Evolutionary conservation across 2,329 filamentous ascomycete species (phyloP), one percentile per base, ranked within the genome.

Genomic region (Trichoderma polysporum): DNA sequence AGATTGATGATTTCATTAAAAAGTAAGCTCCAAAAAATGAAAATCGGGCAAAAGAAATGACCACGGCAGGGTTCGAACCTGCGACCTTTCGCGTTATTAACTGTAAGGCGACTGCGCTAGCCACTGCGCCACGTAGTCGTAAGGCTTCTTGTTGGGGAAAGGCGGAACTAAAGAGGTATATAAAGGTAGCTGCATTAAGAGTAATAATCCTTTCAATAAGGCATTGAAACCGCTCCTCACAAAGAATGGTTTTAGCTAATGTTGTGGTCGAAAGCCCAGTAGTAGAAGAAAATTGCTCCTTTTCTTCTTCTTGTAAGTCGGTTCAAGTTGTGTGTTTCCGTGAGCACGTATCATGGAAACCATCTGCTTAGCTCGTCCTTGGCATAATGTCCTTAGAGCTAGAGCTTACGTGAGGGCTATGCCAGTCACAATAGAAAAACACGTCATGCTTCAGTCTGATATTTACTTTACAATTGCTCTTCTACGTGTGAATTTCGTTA

Each of bases 61-160:
- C 77, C 76, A 78, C 74, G 74, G 77, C 78, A 80, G 79, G 79
- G 77, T 75, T 81, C 78, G 79, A 80, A 80, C 78, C 78, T 80
- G 78, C 76, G 79, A 79, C 76, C 78, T 75, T 78, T 72, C 77
- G 77, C 74, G 78, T 58, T 39, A 57, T 29, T 52, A 13, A 47
- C 45, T 79, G 78, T 80, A 79, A 80, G 76, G 74, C 76, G 77
- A 72, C 77, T 75, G 75, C 75, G 75, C 74, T 79, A 74, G 79
- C 78, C 78, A 72, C 78, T 80, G 74, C 75, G 75, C 78, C 74
- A 79, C 73, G 74, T 54, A 60, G n/a, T 60, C 65, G 15, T n/a
- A 19, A 17, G 19, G 49, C 31, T 66, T 29, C 17, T 60, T 60
- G 57, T 53, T 61, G 65, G 3, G 7, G 17, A 5, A 15, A 31